Base-by-base conservation (phyloP, 2,329 filamentous ascomycete genomes). In the Ceratocystis cacaofunesta region DNA sequence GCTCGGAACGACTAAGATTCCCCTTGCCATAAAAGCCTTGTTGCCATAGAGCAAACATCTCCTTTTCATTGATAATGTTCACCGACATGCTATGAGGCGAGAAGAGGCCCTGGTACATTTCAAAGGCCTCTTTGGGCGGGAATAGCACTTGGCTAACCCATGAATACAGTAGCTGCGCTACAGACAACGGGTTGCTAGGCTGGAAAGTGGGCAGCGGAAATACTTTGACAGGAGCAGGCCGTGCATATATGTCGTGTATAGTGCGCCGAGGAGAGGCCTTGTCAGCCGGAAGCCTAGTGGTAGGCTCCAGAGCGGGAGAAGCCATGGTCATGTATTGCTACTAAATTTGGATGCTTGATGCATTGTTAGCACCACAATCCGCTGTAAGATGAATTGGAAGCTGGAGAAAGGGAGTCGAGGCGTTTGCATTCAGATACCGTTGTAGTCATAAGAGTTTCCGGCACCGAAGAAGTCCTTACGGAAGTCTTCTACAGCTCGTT, bases 11-110 rank as follows among this genome's bases (percentile, higher is more conserved):
- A 77, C 92, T 96, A 67, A 97, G 78, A 70, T 80, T 92, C 57
- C 94, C 94, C 75, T 96, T 96, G 61, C 95, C 95, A 75, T 92
- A 99, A 76, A 99, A 99, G 4, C 94, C 94, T 77, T 95, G 90
- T 75, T 96, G 89, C 94, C 95, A 99, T 28, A 99, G 76, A 1
- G 87, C 90, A 65, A 88, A 82, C 68, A 95, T 86, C 2, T 90
- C 86, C 65, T 80, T 79, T 30, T 85, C 79, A 73, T 96, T 87
- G 19, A 85, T 90, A 66, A 99, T 81, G 72, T 96, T 90, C 17
- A 99, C 82, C 0, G 91, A 94, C 36, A 86, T 84, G 2, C 90
- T 95, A 66, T 87, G 83, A 1, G 83, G 76, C n/a, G 90, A 92
- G 80, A 92, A 96, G 69, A 87, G 82, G 62, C 87, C 92, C 61